Evolutionary conservation across 805 yeast species (phyloP), one percentile per base, ranked within the genome.

Genomic region (Saccharomycopsis synnaedendra): DNA sequence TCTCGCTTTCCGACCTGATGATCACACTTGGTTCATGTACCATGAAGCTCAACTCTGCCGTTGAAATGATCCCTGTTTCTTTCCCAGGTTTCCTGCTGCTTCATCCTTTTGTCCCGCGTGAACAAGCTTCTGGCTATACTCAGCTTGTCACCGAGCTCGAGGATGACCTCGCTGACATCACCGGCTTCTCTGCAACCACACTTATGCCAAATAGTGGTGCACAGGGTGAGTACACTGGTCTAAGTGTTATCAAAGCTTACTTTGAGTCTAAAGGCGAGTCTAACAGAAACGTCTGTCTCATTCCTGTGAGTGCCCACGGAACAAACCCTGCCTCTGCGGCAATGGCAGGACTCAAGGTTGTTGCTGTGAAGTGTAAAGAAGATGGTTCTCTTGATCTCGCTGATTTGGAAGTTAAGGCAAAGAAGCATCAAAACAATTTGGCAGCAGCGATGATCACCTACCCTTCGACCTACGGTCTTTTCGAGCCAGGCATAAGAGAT

Each of bases 261-360:
- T 76, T 85, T 56, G 76, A 78, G 52, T 68, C 82, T 27, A 72
- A 69, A 41, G 95, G 93, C 39, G 82, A 88, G 60, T 64, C 72
- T 11, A 68, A 79, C 50, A 76, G 98, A 61, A 79, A 88, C 63
- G 74, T 93, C 46, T 93, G 97, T 65, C 72, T 93, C 61, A 93
- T 93, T 57, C 98, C 98, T 4, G 96, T 90, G 3, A 81, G 93
- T 58, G 98, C 98, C 1, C 98, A 93, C 61, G 98, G 98, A 50
- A 93, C 98, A 11, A 93, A 93, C 62, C 98, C 98, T 29, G 98
- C 98, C 0, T 86, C 96, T 41, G 97, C 98, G 19, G 86, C 96
- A 19, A 93, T 93, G 96, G 82, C 94, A 57, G 97, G 96, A 36
- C 68, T 93, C 66, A 87, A 85, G 64, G 97, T 93, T 42, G 86